Base-by-base conservation (phyloP, 202 grass and related monocot genomes). In the Schoenoplectus triqueter region DNA sequence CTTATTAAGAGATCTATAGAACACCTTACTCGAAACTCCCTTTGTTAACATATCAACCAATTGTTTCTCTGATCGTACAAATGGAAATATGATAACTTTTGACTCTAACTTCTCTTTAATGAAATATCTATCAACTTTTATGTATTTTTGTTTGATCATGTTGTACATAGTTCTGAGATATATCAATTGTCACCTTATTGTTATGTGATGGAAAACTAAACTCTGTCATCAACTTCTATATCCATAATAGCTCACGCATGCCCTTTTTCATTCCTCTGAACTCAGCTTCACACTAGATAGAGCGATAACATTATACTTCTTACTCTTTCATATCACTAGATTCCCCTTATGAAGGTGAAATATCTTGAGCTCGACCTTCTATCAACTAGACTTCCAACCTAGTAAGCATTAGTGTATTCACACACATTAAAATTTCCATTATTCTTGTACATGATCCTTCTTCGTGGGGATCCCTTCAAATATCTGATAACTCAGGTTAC, bases 31-130 rank as follows among this genome's bases (percentile, higher is more conserved):
- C 31, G 59, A 17, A 0, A 82, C 10, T 82, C 49, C 50, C 18
- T 84, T 63, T 2, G 82, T 84, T 21, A 84, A 13, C 8, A 74
- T 74, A 62, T 74, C 39, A 6, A 15, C 52, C 13, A 73, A 60
- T 47, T 74, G 22, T 3, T 74, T n/a, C 15, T 84, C 14, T 47
- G 52, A 63, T n/a, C 2, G 1, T 21, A 84, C 50, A 39, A 42
- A 61, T n/a, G 68, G 22, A 0, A 84, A 49, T n/a, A 5, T 9
- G 17, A 74, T 18, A 19, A 74, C 3, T 4, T 65, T 64, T 11
- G 18, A 54, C 2, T 84, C 82, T 9, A 84, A 19, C 5, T 84
- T 84, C 14, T 74, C 51, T 46, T 85, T 85, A 5, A 85, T 85
- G 21, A 85, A 64, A 47, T 74, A 15, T 14, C 82, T 47, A 14